Conservation (phyloP, 2,329 filamentous ascomycete genomes). For the Cladosporium sp. region DNA sequence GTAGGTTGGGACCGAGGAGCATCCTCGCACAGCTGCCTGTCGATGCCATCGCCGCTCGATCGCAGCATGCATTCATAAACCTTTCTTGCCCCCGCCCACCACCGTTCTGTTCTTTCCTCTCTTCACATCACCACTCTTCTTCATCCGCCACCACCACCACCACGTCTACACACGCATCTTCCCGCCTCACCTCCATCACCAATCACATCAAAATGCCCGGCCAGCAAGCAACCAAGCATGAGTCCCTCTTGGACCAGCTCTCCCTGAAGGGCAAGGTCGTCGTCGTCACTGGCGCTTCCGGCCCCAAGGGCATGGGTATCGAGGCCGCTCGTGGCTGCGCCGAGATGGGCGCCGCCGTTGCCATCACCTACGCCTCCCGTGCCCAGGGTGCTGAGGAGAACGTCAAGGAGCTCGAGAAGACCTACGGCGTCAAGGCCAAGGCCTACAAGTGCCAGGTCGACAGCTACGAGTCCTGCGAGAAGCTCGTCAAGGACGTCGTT, state of each 20-base stretch:
- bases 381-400: slow-evolving; percentile 65
- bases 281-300: slow-evolving; percentile 55
- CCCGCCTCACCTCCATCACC: slow-evolving; percentile 14
- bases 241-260: slow-evolving; percentile 58
- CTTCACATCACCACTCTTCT: neutral
- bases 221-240: slow-evolving; percentile 56
- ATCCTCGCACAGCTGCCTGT: neutral
- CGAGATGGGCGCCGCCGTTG: slow-evolving; percentile 64
- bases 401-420: slow-evolving; percentile 59
- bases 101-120: neutral
- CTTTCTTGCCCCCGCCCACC: slow-evolving; percentile 10
- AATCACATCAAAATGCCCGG: slow-evolving; percentile 18
- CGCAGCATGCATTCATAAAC: slow-evolving; percentile 17
- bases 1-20: slow-evolving; percentile 13
- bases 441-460: slow-evolving; percentile 66
- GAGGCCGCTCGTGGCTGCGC: slow-evolving; percentile 65
- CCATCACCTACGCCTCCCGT: slow-evolving; percentile 67
- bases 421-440: slow-evolving; percentile 65
- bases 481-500: slow-evolving; percentile 60
- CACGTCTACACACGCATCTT: slow-evolving; percentile 12
- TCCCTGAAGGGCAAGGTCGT: slow-evolving; percentile 56
- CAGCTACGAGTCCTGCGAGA: slow-evolving; percentile 57
- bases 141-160: slow-evolving; percentile 11
- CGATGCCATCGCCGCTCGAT: slow-evolving; percentile 11
- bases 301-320: slow-evolving; percentile 67